phyloP scores from a whole-genome alignment of 2,329 filamentous ascomycete genomes.

The Aspergillus sp. region DNA sequence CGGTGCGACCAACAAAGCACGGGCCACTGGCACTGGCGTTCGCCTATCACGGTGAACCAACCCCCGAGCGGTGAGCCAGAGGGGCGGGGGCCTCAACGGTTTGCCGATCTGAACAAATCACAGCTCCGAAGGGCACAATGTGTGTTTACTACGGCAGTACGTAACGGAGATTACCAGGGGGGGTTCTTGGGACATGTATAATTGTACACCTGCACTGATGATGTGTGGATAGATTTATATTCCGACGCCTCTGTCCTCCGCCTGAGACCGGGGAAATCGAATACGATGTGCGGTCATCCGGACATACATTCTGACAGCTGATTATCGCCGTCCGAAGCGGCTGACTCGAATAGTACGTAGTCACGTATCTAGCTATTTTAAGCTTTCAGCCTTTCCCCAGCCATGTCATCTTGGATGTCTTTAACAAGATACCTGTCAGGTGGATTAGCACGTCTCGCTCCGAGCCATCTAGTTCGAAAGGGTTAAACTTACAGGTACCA shows the following conservation, averaged over 20 bases:
- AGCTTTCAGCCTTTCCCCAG: conserved; percentile 70
- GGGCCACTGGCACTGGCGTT: not conserved
- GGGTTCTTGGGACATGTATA: not conserved
- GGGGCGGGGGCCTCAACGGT: not conserved
- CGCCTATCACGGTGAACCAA: not conserved
- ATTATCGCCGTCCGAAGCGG: not conserved
- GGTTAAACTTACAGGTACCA: conserved; percentile 84
- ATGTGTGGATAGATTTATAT: not conserved
- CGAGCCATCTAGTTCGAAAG: not conserved
- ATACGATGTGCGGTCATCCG: conserved; percentile 14
- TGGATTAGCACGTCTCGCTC: conserved; percentile 24
- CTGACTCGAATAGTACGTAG: not conserved
- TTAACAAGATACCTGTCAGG: conserved; percentile 74
- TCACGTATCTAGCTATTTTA: conserved; percentile 29
- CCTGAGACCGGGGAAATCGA: not conserved
- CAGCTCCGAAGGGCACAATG: not conserved
- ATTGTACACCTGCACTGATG: not conserved
- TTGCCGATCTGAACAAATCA: conserved; percentile 9
- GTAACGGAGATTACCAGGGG: not conserved
- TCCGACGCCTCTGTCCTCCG: not conserved
- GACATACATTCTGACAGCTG: conserved; percentile 7
- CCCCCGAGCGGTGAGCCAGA: conserved; percentile 1
- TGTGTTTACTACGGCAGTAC: not conserved
- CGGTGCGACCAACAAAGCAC: conserved; percentile 1
- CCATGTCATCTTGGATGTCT: conserved; percentile 80